Evolutionary conservation across 306 rosid genomes (phyloP), one percentile per base, ranked within the genome.

Genomic region (Vicia faba): DNA sequence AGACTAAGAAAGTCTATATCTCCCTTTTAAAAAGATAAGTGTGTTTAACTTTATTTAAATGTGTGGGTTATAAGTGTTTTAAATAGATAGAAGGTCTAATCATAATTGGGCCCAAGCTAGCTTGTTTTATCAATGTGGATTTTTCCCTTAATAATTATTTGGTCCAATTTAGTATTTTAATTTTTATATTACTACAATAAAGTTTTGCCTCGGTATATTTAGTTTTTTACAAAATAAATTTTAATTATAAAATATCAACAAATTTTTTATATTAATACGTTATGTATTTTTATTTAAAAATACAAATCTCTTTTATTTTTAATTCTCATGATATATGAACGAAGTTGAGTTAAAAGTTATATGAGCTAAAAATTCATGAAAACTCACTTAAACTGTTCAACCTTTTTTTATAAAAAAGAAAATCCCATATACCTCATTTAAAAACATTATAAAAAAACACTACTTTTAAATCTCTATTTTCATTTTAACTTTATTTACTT

Each of bases 1-100:
- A 56, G 73, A 68, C 59, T 80, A 80, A 71, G 41, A 23, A 55
- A 76, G 44, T 66, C 63, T 61, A 36, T 67, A 41, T 10, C n/a
- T n/a, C 33, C 11, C 16, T n/a, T 67, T 38, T 55, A 9, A 50
- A 35, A 49, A 23, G 15, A 45, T n/a, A 14, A 13, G 4, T 57
- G 26, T 33, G 41, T 50, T n/a, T 46, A 13, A 46, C 59, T 60
- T 29, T 65, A 45, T 45, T 33, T 16, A 38, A 65, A 62, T 65
- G 49, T 53, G 77, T 71, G 65, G 74, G 66, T 66, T 60, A 69
- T 61, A n/a, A 25, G 18, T 10, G 35, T 71, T 59, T 59, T 66
- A 70, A 58, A 41, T 57, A 26, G 33, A 51, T 40, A 41, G 14
- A 50, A 23, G 38, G 68, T 25, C 16, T 40, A 40, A 20, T 62